Percentiles rank a stretch among this genome's conserved stretches.
Conservation (phyloP, 2,329 filamentous ascomycete genomes). For the Hymenotorrendiella dingleyae region DNA sequence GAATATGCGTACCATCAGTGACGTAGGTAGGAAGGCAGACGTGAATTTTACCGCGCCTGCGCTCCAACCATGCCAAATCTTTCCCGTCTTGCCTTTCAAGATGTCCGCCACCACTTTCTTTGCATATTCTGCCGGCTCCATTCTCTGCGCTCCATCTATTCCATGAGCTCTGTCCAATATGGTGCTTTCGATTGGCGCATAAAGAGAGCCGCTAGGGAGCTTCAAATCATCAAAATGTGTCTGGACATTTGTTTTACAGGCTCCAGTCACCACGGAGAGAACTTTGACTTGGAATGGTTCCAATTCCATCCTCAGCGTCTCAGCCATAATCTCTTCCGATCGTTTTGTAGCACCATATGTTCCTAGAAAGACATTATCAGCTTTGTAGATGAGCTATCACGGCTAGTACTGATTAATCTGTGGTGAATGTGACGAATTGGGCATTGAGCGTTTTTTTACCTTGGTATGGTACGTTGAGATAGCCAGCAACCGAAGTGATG, state of each 20-base stretch:
- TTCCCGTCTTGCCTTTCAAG: neutral
- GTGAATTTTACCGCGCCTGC: no score
- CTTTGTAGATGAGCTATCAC: neutral
- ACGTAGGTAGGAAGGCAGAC: no score
- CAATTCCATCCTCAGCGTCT: constrained; percentile 17
- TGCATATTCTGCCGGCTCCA: neutral
- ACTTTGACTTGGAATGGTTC: constrained; percentile 18
- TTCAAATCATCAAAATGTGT: neutral
- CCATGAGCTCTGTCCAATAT: neutral
- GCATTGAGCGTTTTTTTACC: neutral
- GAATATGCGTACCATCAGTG: no score
- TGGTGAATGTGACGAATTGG: neutral
- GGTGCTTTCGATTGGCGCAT: neutral
- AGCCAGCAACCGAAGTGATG: constrained; percentile 35
- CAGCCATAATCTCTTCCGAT: constrained; percentile 15
- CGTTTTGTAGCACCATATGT: constrained; percentile 20
- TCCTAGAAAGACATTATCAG: constrained; percentile 8
- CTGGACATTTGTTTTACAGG: constrained; percentile 1
- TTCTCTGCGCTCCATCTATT: neutral
- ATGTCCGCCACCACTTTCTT: neutral
- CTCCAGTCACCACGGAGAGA: constrained; percentile 19
- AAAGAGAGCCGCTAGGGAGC: neutral
- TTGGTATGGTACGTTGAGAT: neutral
- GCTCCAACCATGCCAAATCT: neutral
- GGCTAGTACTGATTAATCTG: neutral